phyloP scores from a whole-genome alignment of 2,329 filamentous ascomycete species.

The Podosphaera fusca region DNA sequence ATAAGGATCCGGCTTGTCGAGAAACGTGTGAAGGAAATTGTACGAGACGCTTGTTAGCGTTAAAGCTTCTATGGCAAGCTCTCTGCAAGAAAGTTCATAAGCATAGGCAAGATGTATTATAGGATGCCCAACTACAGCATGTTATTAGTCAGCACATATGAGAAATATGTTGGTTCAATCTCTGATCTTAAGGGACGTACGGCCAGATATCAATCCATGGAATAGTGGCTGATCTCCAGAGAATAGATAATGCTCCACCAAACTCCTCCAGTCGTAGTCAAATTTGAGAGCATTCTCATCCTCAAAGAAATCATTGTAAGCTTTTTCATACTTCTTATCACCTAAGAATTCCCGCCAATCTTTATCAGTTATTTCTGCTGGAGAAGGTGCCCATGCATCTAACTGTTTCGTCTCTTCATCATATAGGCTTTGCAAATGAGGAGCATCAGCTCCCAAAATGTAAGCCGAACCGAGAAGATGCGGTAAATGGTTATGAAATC shows the following conservation, averaged over 20 bases:
- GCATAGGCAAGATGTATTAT: constrained; percentile 93
- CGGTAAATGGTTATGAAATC: constrained; percentile 63
- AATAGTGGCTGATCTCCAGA: constrained; percentile 52
- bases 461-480: constrained; percentile 73
- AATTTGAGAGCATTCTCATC: constrained; percentile 52
- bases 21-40: constrained; percentile 36
- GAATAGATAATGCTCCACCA: constrained; percentile 57
- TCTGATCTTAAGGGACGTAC: constrained; percentile 26
- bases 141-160: not conserved
- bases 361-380: constrained; percentile 55
- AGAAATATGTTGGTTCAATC: not conserved
- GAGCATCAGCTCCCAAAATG: constrained; percentile 50
- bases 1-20: constrained; percentile 53
- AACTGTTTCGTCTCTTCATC: constrained; percentile 49
- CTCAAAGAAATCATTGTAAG: constrained; percentile 88
- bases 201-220: constrained; percentile 54
- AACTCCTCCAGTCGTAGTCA: constrained; percentile 63
- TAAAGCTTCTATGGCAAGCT: constrained; percentile 73
- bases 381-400: constrained; percentile 64
- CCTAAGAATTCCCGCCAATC: constrained; percentile 81
- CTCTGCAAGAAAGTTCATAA: constrained; percentile 65
- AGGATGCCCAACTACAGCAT: constrained; percentile 50
- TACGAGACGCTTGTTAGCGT: constrained; percentile 38
- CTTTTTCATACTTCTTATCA: constrained; percentile 59
- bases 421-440: constrained; percentile 60